Percentiles rank a stretch among this genome's conserved stretches.
These are phyloP conservation scores for Silene vulgaris DNA, from an alignment of 179 eudicot genomes.

Conservation along the genomic window DNA sequence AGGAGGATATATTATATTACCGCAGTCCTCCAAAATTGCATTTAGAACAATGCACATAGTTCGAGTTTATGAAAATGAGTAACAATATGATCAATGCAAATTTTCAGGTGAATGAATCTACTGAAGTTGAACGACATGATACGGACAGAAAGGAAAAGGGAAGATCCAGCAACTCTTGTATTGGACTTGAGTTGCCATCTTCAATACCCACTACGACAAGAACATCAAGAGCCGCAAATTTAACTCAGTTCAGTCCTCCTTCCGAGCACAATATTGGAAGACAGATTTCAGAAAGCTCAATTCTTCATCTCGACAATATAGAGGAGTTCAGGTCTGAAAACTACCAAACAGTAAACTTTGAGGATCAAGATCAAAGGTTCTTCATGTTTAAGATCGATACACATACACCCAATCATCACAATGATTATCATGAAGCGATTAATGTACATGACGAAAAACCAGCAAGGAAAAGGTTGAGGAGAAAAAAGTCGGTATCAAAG, in stretches of 20 bases:
- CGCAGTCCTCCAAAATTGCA: no score
- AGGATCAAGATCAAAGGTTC: conserved; percentile 51
- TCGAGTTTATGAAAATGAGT: no score
- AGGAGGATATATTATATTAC: no score
- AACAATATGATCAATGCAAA: not conserved
- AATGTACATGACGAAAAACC: conserved; percentile 11
- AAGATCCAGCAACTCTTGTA: not conserved
- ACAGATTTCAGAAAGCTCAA: conserved; percentile 35
- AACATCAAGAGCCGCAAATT: conserved; percentile 1
- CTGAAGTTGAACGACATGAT: conserved; percentile 13
- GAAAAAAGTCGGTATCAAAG: conserved; percentile 26
- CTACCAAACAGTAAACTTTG: conserved; percentile 18
- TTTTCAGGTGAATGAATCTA: conserved; percentile 22
- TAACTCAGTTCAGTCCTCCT: conserved; percentile 17
- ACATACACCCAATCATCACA: not conserved
- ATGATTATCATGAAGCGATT: not conserved
- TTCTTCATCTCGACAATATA: conserved; percentile 46
- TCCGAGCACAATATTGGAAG: not conserved
- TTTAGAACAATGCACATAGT: no score
- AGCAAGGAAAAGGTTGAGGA: conserved; percentile 37
- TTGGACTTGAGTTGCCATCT: conserved; percentile 12
- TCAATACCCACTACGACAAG: conserved; percentile 1
- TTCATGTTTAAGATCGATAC: conserved; percentile 42
- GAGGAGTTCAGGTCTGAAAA: conserved; percentile 50
- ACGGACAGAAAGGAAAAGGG: not conserved